phyloP scores from a whole-genome alignment of 257 asterid species.

The Echium plantagineum region DNA sequence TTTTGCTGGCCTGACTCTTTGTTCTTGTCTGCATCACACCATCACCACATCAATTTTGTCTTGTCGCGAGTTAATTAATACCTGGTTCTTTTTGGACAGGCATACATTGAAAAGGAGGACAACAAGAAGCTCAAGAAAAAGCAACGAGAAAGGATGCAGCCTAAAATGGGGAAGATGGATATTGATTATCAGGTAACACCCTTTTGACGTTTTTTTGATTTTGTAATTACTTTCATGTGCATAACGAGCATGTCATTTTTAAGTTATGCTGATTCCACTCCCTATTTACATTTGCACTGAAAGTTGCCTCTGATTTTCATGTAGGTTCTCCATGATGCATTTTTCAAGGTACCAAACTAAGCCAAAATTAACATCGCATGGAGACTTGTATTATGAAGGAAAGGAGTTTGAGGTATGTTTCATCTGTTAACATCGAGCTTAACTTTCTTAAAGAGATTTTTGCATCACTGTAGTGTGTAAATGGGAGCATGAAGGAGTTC shows the following conservation, averaged over 20 bases:
- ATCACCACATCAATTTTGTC: neutral
- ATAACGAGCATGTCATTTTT: neutral
- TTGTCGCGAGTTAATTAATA: neutral
- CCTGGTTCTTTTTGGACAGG: slow-evolving; percentile 31
- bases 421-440: neutral
- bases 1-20: neutral
- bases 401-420: slow-evolving; percentile 89
- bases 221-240: slow-evolving; percentile 2
- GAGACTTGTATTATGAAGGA: slow-evolving; percentile 87
- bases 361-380: slow-evolving; percentile 83
- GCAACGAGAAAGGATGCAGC: slow-evolving; percentile 99
- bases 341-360: slow-evolving; percentile 93
- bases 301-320: slow-evolving; percentile 5
- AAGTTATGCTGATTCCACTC: neutral
- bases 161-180: slow-evolving; percentile 99
- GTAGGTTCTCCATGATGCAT: slow-evolving; percentile 95
- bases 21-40: neutral
- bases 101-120: slow-evolving; percentile 95
- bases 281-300: slow-evolving; percentile 10
- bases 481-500: too few relatives aligned
- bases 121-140: slow-evolving; percentile 90
- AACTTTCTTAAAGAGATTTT: neutral
- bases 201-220: neutral
- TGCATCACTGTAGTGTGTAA: neutral
- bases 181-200: slow-evolving; percentile 82